A percentile compares a stretch with the other conserved stretches of the same genome.
Conservation (phyloP, 768 basidiomycete genomes). For the Lentinula boryana region DNA sequence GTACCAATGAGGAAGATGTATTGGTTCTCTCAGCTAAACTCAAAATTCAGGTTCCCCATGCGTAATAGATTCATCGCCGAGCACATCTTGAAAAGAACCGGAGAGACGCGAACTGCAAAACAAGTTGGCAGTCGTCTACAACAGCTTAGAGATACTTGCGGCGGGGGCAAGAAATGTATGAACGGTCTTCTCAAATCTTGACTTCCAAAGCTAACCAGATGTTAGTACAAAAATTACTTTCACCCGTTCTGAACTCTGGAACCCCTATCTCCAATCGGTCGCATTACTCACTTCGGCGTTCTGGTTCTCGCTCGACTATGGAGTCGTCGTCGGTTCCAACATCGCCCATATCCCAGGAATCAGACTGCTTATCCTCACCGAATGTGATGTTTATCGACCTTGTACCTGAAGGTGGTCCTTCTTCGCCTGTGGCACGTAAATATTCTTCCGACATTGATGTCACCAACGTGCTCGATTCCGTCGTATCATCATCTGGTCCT, state of each 20-base stretch:
- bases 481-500: constrained; percentile 32
- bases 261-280: constrained; percentile 13
- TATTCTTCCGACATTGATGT: constrained; percentile 8
- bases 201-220: background rate
- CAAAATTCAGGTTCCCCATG: constrained; percentile 47
- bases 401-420: constrained; percentile 21
- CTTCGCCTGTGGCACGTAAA: constrained; percentile 8
- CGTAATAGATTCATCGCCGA: constrained; percentile 79
- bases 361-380: constrained; percentile 10
- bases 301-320: constrained; percentile 21
- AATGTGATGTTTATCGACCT: constrained; percentile 44
- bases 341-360: constrained; percentile 2
- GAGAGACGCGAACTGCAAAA: constrained; percentile 66
- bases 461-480: constrained; percentile 14
- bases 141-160: constrained; percentile 69
- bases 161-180: constrained; percentile 56
- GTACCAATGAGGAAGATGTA: background rate
- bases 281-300: constrained; percentile 7
- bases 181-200: constrained; percentile 21
- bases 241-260: constrained; percentile 3
- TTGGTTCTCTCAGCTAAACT: background rate
- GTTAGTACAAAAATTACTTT: constrained; percentile 11
- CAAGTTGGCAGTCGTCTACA: constrained; percentile 79
- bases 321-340: constrained; percentile 20
- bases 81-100: constrained; percentile 64